Evolutionary conservation across 371 early-diverging fungal genomes (phyloP), one percentile per base, ranked within the genome.

Genomic region (Actinomortierella ambigua): DNA sequence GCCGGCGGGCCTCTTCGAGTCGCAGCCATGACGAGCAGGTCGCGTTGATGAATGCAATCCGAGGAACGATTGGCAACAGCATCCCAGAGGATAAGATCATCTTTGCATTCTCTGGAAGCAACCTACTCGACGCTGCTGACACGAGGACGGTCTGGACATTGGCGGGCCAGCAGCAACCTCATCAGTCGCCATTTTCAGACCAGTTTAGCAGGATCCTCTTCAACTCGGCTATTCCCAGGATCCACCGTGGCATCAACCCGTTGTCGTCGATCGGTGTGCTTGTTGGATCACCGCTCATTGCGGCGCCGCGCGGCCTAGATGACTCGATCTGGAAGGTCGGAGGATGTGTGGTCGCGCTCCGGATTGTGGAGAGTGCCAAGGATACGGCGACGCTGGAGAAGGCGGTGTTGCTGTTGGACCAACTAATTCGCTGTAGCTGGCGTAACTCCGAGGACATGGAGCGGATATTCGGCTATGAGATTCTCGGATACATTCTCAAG

Each of bases 291-390:
- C 85, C 86, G 0, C 71, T 84, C 28, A 71, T 84, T 2, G 87
- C 87, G 8, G 79, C 82, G 59, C 81, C 85, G 20, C 77, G 81
- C 71, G 82, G 88, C 20, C 54, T 87, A 51, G 86, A 88, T 65
- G 90, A 90, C 55, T 84, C 89, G 0, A 81, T 90, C 34, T 90
- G 90, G 90, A 89, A 88, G 51, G 80, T 90, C 52, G 90, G 91
- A 11, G 90, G 91, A 1, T 88, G 87, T 62, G 83, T 86, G 17
- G 79, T 90, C 18, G 83, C 85, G 1, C 62, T 90, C 28, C 82
- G 83, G 29, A 63, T 90, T 8, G 81, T 89, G 34, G 88, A 90
- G 50, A 68, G 76, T 15, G 81, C 89, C 6, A 79, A 85, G 84
- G 85, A 88, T 0, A 61, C 86, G 1, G 82, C 75, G 15, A 69